These are phyloP conservation scores for Clonostachys byssicola DNA, from an alignment of 2,329 filamentous ascomycete genomes.

Conservation along the genomic window DNA sequence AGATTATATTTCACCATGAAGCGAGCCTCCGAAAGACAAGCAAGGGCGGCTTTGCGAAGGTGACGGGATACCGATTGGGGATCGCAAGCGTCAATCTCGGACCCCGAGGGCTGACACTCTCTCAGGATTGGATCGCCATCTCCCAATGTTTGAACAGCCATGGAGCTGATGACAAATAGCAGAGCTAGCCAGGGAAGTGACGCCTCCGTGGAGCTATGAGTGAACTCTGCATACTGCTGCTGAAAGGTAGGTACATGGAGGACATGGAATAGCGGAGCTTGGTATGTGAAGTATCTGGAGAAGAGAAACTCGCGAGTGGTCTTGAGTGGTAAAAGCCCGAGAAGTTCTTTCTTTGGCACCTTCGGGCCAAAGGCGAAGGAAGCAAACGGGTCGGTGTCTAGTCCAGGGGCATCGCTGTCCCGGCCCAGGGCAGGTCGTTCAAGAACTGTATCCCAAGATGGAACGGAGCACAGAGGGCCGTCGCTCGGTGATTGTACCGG, in stretches of 20 bases:
- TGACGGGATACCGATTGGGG: not conserved
- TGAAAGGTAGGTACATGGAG: constrained; percentile 10
- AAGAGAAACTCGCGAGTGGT: constrained; percentile 6
- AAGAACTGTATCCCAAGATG: not conserved
- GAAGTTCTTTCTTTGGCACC: constrained; percentile 2
- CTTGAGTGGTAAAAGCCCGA: constrained; percentile 2
- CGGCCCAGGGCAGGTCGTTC: not conserved
- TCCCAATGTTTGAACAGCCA: constrained; percentile 5
- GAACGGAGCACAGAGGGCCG: no score
- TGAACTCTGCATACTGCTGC: constrained; percentile 6
- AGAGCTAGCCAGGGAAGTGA: constrained; percentile 9
- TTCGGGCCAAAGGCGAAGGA: constrained; percentile 3
- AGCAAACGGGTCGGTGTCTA: not conserved
- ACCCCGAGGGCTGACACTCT: constrained; percentile 1
- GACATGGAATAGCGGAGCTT: constrained; percentile 8
- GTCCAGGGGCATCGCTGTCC: not conserved
- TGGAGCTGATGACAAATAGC: constrained; percentile 8
- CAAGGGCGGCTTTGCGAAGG: constrained; percentile 6
- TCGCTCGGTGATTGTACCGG: no score
- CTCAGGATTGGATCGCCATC: constrained; percentile 4
- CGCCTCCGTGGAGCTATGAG: not conserved
- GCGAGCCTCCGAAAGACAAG: constrained; percentile 6
- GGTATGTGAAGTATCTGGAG: constrained; percentile 5
- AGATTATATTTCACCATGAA: constrained; percentile 8
- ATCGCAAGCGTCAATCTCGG: not conserved